Evolutionary conservation across 2,329 filamentous ascomycete genomes (phyloP), one percentile per base, ranked within the genome.

Genomic region (Fusarium floridanum): DNA sequence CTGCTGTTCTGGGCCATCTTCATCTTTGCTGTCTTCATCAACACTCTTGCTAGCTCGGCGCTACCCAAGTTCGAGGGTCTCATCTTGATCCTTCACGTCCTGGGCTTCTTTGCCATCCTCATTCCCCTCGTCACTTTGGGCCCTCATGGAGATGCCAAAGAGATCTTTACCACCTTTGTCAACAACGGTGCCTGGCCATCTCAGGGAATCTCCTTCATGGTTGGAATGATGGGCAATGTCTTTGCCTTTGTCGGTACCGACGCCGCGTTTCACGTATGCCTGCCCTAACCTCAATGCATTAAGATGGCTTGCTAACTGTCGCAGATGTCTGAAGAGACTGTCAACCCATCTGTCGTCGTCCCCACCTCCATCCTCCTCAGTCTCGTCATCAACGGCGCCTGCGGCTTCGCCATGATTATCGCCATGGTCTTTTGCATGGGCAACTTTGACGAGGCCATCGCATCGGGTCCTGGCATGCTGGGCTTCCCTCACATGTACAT

Each of bases 401-500:
- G 89, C 1, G 90, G 89, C 0, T 88, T 90, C 53, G 83, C 86
- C n/a, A 88, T 91, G 83, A 76, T 90, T n/a, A 82, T 90, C 16
- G 86, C 88, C 1, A 82, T 89, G 39, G 83, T 89, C 10, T 91
- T 90, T 73, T 88, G 86, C 29, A 82, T 91, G 17, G 84, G 84
- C 3, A 84, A 90, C 65, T 80, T 88, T 12, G 82, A 86, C 12
- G 78, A 76, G 0, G 84, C 86, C 1, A 78, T 88, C 4, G 79
- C 80, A 0, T 85, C 84, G 0, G 82, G 83, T 0, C 88, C 88
- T 0, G 85, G 85, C 14, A 68, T 77, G 70, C 61, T 79, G 10
- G 77, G 77, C 1, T 89, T 88, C 57, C 89, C 91, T 0, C 90
- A 91, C 71, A 91, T 92, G 76, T 84, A 90, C 60, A 85, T 91